Percentiles rank a stretch among this genome's conserved stretches.
These are phyloP conservation scores for Colletotrichum liriopes DNA, from an alignment of 2,329 filamentous ascomycete species.

Conservation along the genomic window DNA sequence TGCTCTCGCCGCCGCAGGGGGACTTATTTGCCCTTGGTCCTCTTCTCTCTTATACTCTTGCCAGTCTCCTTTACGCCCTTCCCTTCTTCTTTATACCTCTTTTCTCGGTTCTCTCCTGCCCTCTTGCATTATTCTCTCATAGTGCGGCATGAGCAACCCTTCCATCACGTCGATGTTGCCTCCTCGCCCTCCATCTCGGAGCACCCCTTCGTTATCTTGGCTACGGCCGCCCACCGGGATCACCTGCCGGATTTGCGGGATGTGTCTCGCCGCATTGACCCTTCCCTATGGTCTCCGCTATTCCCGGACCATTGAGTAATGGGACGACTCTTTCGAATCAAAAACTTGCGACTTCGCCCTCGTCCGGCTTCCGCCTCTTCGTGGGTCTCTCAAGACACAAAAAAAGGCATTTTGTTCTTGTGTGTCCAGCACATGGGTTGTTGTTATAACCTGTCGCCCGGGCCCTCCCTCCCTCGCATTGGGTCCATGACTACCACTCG, in stretches of 20 bases:
- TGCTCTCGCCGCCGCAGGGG: constrained; percentile 21
- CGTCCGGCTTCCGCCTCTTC: not conserved
- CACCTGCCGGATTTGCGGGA: constrained; percentile 8
- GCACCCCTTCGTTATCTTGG: not conserved
- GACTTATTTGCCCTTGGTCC: not conserved
- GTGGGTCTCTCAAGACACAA: not conserved
- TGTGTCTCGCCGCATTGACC: constrained; percentile 18
- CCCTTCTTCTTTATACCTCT: not conserved
- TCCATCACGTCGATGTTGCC: not conserved
- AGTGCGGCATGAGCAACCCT: not conserved
- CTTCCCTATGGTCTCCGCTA: constrained; percentile 23
- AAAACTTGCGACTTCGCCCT: constrained; percentile 19
- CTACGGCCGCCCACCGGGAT: constrained; percentile 25
- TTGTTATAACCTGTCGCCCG: not conserved
- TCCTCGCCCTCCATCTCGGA: not conserved
- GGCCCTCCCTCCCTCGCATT: not conserved
- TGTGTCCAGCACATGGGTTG: too few relatives aligned
- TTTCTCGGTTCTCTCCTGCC: not conserved
- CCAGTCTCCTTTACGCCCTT: not conserved
- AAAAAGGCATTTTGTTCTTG: not conserved
- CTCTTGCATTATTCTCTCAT: constrained; percentile 17
- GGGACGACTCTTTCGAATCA: not conserved
- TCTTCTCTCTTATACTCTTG: not conserved
- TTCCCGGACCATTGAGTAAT: constrained; percentile 15
- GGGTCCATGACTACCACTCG: not conserved